Evolutionary conservation across 1,284 basidiomycete genomes (phyloP).

Genomic region (Naganishia albida): DNA sequence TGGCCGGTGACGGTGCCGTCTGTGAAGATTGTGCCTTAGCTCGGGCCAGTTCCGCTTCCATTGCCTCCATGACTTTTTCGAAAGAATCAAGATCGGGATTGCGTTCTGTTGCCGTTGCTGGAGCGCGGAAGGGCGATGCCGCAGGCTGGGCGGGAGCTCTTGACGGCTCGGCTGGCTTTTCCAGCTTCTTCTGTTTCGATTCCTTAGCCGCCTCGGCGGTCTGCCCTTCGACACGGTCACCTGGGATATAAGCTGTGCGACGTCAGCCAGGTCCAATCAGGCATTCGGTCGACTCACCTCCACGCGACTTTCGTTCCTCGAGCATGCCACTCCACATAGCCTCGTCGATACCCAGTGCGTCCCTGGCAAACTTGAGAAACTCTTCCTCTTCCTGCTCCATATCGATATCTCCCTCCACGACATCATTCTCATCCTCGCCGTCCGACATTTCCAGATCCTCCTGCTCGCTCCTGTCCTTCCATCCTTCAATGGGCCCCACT

Average conservation of each 20-base stretch:
- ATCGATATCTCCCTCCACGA: conserved; percentile 76
- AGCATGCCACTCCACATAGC: conserved; percentile 81
- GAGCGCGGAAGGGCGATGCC: neutral
- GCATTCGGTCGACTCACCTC: conserved; percentile 51
- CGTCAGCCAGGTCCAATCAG: neutral
- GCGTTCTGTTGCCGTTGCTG: conserved; percentile 22
- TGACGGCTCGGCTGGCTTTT: neutral
- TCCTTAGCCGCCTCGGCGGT: neutral
- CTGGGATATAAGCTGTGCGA: conserved; percentile 26
- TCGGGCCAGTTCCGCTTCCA: conserved; percentile 75
- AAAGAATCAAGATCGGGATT: conserved; percentile 81
- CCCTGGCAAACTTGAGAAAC: conserved; percentile 86
- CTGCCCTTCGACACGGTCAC: conserved; percentile 1
- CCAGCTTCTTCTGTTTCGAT: neutral
- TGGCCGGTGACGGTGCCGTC: conserved; percentile 9
- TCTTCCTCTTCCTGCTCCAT: conserved; percentile 88
- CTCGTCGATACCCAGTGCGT: conserved; percentile 80
- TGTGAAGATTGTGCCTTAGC: conserved; percentile 28
- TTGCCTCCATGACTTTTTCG: conserved; percentile 89
- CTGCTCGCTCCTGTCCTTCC: conserved; percentile 27
- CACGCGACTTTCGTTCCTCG: conserved; percentile 68
- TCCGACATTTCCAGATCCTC: conserved; percentile 34
- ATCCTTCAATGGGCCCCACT: conserved; percentile 24
- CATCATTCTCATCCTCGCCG: conserved; percentile 56
- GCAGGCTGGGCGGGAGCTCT: neutral